Conservation (phyloP, 2,329 filamentous ascomycete species). For the Cladosporium phlei region DNA sequence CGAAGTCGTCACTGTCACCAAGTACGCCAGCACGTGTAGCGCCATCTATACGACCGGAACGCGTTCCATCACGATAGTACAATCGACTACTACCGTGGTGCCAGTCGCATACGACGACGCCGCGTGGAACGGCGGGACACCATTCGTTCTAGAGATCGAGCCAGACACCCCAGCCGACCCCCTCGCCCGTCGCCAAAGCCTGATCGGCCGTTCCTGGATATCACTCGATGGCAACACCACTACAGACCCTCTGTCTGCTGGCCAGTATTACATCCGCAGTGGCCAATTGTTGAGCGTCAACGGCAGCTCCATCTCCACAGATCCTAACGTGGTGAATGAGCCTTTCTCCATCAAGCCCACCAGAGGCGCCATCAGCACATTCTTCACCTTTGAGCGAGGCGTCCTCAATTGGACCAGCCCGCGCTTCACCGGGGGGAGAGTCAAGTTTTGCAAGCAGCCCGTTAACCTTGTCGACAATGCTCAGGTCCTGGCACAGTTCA, state of each 20-base stretch:
- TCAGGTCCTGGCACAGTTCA: conserved; percentile 28
- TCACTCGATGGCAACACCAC: conserved; percentile 32
- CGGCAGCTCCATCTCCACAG: conserved; percentile 25
- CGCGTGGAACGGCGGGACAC: conserved; percentile 27
- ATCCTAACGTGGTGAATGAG: conserved; percentile 20
- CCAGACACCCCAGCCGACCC: conserved; percentile 8
- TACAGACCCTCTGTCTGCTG: conserved; percentile 26
- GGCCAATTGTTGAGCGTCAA: conserved; percentile 22
- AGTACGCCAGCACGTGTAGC: conserved; percentile 25
- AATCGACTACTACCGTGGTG: conserved; percentile 26
- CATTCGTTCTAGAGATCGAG: conserved; percentile 30
- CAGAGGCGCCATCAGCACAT: conserved; percentile 25
- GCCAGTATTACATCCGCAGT: conserved; percentile 27
- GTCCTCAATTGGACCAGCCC: conserved; percentile 31
- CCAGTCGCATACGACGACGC: conserved; percentile 22
- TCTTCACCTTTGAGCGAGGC: conserved; percentile 26
- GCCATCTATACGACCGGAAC: conserved; percentile 23
- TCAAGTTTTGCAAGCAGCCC: conserved; percentile 31
- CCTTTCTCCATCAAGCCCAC: conserved; percentile 25
- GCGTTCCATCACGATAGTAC: conserved; percentile 22
- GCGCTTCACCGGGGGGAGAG: conserved; percentile 28
- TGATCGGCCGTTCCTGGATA: conserved; percentile 22
- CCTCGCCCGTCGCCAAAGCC: conserved; percentile 4
- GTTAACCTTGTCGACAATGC: conserved; percentile 23
- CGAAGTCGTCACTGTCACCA: conserved; percentile 26